Evolutionary conservation across 1,284 basidiomycete species (phyloP).

Genomic region (Vanrija sp.): DNA sequence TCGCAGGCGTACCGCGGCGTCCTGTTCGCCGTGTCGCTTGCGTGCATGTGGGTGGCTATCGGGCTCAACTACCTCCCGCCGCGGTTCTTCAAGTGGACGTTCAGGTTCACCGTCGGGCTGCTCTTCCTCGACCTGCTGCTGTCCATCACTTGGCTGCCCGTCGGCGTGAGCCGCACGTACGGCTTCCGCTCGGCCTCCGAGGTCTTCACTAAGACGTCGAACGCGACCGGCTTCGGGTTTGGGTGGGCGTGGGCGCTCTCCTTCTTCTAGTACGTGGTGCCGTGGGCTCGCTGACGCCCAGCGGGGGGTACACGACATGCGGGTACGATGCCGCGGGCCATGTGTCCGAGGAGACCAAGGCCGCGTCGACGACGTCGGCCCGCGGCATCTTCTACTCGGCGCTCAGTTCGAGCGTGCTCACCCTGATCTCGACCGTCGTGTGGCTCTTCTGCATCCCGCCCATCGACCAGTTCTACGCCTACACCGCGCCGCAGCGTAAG

Average conservation of each 20-base stretch:
- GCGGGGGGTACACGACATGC: slow-evolving; percentile 47
- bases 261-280: slow-evolving; percentile 77
- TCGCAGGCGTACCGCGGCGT: slow-evolving; percentile 76
- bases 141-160: slow-evolving; percentile 73
- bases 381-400: slow-evolving; percentile 62
- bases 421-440: slow-evolving; percentile 60
- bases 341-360: slow-evolving; percentile 79
- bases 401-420: slow-evolving; percentile 60
- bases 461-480: slow-evolving; percentile 64
- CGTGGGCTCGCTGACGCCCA: slow-evolving; percentile 39
- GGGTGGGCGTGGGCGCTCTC: slow-evolving; percentile 19
- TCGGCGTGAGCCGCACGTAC: slow-evolving; percentile 53
- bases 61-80: slow-evolving; percentile 77
- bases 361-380: slow-evolving; percentile 60
- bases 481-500: slow-evolving; percentile 66
- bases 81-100: slow-evolving; percentile 61
- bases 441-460: slow-evolving; percentile 81
- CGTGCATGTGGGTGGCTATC: slow-evolving; percentile 43
- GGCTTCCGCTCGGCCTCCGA: slow-evolving; percentile 27
- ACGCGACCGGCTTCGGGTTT: slow-evolving; percentile 73
- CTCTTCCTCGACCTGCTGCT: slow-evolving; percentile 1
- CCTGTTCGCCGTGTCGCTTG: slow-evolving; percentile 66
- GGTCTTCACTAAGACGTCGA: slow-evolving; percentile 57
- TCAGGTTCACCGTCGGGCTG: slow-evolving; percentile 65
- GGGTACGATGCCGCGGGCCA: slow-evolving; percentile 87